Evolutionary conservation across 1,284 basidiomycete genomes (phyloP).

Genomic region (Polyporus tsugae): DNA sequence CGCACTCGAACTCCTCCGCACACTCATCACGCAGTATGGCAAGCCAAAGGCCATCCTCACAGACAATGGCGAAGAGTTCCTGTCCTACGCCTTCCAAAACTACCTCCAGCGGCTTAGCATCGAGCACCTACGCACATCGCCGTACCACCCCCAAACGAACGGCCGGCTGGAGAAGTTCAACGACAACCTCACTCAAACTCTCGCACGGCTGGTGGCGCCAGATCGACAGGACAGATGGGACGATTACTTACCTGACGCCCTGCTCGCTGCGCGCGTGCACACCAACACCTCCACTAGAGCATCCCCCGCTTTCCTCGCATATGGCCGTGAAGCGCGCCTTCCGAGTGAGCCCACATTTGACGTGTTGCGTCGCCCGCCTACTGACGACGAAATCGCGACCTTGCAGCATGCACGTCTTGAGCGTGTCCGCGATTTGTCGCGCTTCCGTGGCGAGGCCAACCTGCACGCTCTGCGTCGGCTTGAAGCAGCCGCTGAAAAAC

Average conservation of each 20-base stretch:
- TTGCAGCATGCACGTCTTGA: neutral
- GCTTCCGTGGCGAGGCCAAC: neutral
- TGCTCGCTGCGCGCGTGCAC: neutral
- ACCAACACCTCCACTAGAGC: neutral
- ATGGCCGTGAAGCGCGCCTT: neutral
- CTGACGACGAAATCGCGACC: neutral
- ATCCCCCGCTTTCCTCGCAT: neutral
- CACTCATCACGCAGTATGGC: neutral
- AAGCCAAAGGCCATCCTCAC: neutral
- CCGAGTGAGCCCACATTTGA: neutral
- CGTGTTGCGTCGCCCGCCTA: neutral
- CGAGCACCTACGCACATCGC: neutral
- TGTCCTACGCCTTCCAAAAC: neutral
- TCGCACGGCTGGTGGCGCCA: neutral
- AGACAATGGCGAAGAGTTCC: neutral
- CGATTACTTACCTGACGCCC: neutral
- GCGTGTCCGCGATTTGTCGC: neutral
- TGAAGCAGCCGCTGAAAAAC: neutral
- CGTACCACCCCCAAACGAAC: neutral
- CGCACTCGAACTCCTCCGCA: neutral
- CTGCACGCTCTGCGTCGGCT: neutral
- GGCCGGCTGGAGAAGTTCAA: neutral
- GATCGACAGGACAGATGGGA: neutral
- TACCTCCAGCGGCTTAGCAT: neutral
- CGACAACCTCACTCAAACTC: neutral